phyloP scores from a whole-genome alignment of 352 stramenopile genomes.

The Phytophthora europaea region DNA sequence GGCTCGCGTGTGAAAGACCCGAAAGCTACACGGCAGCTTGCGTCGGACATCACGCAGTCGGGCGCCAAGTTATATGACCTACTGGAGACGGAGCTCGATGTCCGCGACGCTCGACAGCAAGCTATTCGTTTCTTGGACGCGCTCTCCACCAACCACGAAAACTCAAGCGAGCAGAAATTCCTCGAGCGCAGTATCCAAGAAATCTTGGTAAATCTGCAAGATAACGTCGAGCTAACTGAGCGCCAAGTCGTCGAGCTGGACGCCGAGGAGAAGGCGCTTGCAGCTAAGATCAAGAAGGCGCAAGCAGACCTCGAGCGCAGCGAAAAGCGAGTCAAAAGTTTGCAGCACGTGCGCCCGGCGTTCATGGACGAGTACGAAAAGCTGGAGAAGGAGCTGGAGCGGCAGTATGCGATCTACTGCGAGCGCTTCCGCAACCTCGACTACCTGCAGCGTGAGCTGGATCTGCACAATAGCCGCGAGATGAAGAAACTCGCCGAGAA shows the following conservation, averaged over 20 bases:
- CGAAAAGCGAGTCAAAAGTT: constrained; percentile 94
- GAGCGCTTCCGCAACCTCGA: constrained; percentile 97
- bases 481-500: constrained; percentile 91
- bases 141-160: constrained; percentile 87
- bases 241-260: constrained; percentile 93
- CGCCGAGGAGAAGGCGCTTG: constrained; percentile 92
- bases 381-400: constrained; percentile 96
- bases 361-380: constrained; percentile 99
- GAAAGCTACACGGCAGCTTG: constrained; percentile 92
- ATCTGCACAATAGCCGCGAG: constrained; percentile 89
- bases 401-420: constrained; percentile 96
- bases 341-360: constrained; percentile 93
- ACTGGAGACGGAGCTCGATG: constrained; percentile 91
- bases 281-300: constrained; percentile 95
- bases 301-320: constrained; percentile 96
- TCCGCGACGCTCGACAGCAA: constrained; percentile 81
- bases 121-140: constrained; percentile 95
- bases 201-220: constrained; percentile 76
- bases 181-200: constrained; percentile 89
- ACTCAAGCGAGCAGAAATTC: constrained; percentile 87
- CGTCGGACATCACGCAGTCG: constrained; percentile 94
- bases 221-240: constrained; percentile 90
- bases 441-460: constrained; percentile 96
- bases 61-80: constrained; percentile 94
- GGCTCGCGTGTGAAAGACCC: constrained; percentile 88